These are phyloP conservation scores for Thamnidium elegans DNA, from an alignment of 192 early-diverging fungal genomes.

Conservation along the genomic window DNA sequence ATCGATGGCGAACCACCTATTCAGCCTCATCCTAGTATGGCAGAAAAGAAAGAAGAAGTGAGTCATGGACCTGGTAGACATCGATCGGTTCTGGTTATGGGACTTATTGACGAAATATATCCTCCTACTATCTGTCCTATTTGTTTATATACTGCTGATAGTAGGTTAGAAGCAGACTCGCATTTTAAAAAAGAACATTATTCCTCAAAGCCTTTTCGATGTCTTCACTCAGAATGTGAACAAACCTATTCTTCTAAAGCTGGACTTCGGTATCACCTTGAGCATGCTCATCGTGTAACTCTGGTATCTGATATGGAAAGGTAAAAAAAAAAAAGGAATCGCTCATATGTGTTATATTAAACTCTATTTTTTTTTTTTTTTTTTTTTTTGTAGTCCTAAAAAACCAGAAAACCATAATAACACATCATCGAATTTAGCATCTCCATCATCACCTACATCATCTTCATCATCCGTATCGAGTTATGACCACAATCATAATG, in stretches of 20 bases:
- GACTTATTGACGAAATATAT: conserved; percentile 21
- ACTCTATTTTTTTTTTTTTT: no score
- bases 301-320: neutral
- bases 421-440: no score
- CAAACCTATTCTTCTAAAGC: conserved; percentile 9
- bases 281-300: conserved; percentile 22
- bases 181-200: conserved; percentile 17
- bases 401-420: no score
- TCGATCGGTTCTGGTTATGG: neutral
- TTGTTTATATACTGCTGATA: neutral
- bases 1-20: conserved; percentile 8
- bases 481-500: no score
- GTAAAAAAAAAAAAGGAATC: no score
- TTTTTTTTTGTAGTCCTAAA: no score
- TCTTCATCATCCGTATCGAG: no score
- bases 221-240: conserved; percentile 13
- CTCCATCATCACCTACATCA: no score
- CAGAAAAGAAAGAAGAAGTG: neutral
- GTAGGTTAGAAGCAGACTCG: conserved; percentile 7
- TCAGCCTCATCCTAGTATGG: neutral
- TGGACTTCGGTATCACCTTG: conserved; percentile 22
- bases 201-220: conserved; percentile 14
- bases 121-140: conserved; percentile 20
- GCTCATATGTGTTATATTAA: no score
- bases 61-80: neutral